Conservation (phyloP, 2,329 filamentous ascomycete species). For the Monilinia polystroma region DNA sequence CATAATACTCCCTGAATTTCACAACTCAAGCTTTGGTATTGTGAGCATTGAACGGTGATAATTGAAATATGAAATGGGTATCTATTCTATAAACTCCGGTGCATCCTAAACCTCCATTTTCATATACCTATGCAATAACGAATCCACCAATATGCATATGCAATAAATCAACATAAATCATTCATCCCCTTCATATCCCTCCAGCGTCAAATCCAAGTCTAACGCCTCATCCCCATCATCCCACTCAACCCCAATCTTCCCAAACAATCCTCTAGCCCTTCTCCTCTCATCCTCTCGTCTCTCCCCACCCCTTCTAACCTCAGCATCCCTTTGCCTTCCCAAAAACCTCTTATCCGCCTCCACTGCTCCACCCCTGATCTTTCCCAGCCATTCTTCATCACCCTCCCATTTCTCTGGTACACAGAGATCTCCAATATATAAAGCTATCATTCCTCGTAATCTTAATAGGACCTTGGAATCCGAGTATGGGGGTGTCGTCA, state of each 20-base stretch:
- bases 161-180: background rate
- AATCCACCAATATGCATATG: background rate
- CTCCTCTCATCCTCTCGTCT: slow-evolving; percentile 39
- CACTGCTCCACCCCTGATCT: slow-evolving; percentile 13
- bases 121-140: background rate
- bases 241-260: slow-evolving; percentile 39
- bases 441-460: slow-evolving; percentile 68
- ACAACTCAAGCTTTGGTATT: background rate
- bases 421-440: slow-evolving; percentile 72
- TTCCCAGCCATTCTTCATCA: slow-evolving; percentile 28
- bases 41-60: background rate
- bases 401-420: slow-evolving; percentile 42
- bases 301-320: slow-evolving; percentile 31
- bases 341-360: slow-evolving; percentile 31
- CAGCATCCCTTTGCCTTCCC: slow-evolving; percentile 29
- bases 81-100: background rate
- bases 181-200: slow-evolving; percentile 16
- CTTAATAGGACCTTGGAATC: slow-evolving; percentile 65
- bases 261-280: slow-evolving; percentile 44
- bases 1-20: background rate
- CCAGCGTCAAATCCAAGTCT: slow-evolving; percentile 25
- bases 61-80: background rate
- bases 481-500: slow-evolving; percentile 69
- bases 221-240: slow-evolving; percentile 29
- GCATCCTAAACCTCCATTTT: background rate